Conservation (phyloP, 1,139 yeast genomes). For the Suhomyces coccinellae region DNA sequence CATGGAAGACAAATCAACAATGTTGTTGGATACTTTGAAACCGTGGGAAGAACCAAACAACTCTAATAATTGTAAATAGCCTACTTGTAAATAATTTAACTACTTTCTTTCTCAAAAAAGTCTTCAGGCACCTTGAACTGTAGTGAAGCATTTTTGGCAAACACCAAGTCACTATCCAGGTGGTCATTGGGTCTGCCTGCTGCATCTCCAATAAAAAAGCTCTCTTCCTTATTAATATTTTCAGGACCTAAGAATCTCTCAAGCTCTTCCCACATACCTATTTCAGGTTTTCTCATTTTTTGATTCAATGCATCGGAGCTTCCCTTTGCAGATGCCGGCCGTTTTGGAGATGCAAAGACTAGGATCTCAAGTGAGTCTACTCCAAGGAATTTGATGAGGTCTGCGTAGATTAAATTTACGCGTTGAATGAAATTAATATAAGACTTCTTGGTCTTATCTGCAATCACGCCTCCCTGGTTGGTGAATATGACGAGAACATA, state of each 20-base stretch:
- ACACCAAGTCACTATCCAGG: slow-evolving; percentile 71
- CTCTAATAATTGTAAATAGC: slow-evolving; percentile 14
- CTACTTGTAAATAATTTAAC: not conserved
- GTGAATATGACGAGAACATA: slow-evolving; percentile 69
- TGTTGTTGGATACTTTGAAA: slow-evolving; percentile 58
- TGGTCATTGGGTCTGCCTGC: slow-evolving; percentile 81
- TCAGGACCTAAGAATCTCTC: slow-evolving; percentile 33
- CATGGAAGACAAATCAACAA: slow-evolving; percentile 33
- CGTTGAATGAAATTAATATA: slow-evolving; percentile 48
- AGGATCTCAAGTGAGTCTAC: slow-evolving; percentile 27
- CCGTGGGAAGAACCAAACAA: slow-evolving; percentile 50
- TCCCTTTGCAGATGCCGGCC: slow-evolving; percentile 34
- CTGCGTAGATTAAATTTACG: slow-evolving; percentile 37
- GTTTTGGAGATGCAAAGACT: slow-evolving; percentile 65
- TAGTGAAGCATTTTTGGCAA: slow-evolving; percentile 61
- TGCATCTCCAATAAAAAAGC: slow-evolving; percentile 92
- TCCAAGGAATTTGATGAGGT: slow-evolving; percentile 15
- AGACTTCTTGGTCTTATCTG: slow-evolving; percentile 49
- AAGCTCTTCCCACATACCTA: slow-evolving; percentile 68
- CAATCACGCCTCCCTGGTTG: slow-evolving; percentile 75
- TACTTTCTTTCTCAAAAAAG: slow-evolving; percentile 23
- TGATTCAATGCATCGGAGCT: slow-evolving; percentile 37
- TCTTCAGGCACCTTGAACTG: slow-evolving; percentile 72
- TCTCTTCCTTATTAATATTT: slow-evolving; percentile 38
- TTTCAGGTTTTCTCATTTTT: slow-evolving; percentile 67